Conservation (phyloP, 2,329 filamentous ascomycete species). For the Metarhizium robertsii region DNA sequence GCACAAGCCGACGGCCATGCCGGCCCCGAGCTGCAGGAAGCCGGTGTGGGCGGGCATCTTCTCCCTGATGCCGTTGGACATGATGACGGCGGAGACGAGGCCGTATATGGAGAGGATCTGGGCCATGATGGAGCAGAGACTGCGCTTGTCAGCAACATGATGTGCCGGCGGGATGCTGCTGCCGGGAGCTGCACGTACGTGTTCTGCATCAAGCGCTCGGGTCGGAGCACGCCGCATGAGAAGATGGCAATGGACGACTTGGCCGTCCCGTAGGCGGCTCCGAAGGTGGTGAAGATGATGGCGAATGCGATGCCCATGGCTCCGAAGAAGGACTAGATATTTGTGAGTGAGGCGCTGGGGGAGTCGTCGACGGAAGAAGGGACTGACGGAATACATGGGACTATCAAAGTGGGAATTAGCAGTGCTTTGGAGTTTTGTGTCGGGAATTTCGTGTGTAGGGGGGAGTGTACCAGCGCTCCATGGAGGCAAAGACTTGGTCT, state of each 20-base stretch:
- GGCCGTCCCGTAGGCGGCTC: slow-evolving; percentile 34
- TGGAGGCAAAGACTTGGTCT: slow-evolving; percentile 18
- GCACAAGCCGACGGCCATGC: slow-evolving; percentile 32
- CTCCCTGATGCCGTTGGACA: slow-evolving; percentile 29
- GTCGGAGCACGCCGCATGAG: slow-evolving; percentile 32
- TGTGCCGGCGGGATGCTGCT: too few relatives aligned
- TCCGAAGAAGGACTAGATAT: slow-evolving; percentile 30
- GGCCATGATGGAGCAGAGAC: slow-evolving; percentile 35
- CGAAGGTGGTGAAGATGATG: slow-evolving; percentile 44
- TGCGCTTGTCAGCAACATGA: slow-evolving; percentile 1
- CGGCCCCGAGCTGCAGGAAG: slow-evolving; percentile 34
- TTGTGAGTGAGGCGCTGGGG: background rate
- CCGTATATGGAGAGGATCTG: slow-evolving; percentile 40
- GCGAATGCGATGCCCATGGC: slow-evolving; percentile 31
- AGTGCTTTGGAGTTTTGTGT: background rate
- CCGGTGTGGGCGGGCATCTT: slow-evolving; percentile 33
- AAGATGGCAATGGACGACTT: slow-evolving; percentile 35
- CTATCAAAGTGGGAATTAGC: slow-evolving; percentile 14
- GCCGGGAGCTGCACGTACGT: background rate
- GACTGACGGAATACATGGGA: slow-evolving; percentile 35
- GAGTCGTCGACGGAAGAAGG: background rate
- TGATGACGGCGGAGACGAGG: slow-evolving; percentile 34
- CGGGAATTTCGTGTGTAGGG: background rate
- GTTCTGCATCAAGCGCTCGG: slow-evolving; percentile 33
- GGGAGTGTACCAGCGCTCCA: slow-evolving; percentile 26